These are phyloP conservation scores for Populus tomentosa DNA, from an alignment of 441 rosid species.

Conservation along the genomic window DNA sequence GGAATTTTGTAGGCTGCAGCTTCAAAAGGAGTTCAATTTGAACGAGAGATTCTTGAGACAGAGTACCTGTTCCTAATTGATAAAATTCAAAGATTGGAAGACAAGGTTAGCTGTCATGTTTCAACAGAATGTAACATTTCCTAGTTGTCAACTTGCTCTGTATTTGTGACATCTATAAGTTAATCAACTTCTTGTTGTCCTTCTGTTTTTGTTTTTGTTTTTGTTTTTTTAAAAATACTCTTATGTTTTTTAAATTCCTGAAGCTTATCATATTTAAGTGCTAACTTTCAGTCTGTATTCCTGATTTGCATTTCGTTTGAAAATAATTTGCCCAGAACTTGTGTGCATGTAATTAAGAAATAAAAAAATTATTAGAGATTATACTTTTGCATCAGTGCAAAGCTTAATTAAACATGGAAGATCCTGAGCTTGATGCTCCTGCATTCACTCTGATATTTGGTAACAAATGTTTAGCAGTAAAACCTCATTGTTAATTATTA, in stretches of 20 bases:
- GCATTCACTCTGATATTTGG: background rate
- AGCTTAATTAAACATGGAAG: background rate
- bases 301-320: background rate
- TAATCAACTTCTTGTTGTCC: background rate
- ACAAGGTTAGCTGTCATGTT: conserved; percentile 55
- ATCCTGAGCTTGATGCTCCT: background rate
- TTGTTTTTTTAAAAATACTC: no score
- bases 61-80: conserved; percentile 66
- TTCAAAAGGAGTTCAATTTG: conserved; percentile 67
- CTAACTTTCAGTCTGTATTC: background rate
- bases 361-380: no score
- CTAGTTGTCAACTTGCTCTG: background rate
- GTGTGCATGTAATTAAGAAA: background rate
- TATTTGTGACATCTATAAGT: conserved; percentile 7
- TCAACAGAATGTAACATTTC: background rate
- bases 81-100: conserved; percentile 59
- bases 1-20: conserved; percentile 46
- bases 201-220: no score
- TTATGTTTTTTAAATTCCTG: background rate
- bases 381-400: background rate
- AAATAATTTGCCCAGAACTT: background rate
- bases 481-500: background rate
- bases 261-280: background rate
- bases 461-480: background rate
- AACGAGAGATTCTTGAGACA: conserved; percentile 70